These are phyloP conservation scores for Microcyclospora pomicola DNA, from an alignment of 2,329 filamentous ascomycete genomes.

Conservation along the genomic window DNA sequence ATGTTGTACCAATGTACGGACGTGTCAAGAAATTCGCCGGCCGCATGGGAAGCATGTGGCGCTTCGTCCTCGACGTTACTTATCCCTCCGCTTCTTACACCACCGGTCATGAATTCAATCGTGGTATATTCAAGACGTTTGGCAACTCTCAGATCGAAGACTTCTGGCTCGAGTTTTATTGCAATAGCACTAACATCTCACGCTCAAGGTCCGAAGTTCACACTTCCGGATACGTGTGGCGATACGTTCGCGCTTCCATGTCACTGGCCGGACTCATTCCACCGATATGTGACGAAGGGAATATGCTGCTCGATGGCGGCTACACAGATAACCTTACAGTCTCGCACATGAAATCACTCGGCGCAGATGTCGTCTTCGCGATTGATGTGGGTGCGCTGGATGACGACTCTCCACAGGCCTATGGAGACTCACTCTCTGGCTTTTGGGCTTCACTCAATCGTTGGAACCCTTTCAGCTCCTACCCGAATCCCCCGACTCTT, in stretches of 20 bases:
- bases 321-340: slow-evolving; percentile 97
- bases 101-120: slow-evolving; percentile 96
- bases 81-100: slow-evolving; percentile 96
- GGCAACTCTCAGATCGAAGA: slow-evolving; percentile 96
- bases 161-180: slow-evolving; percentile 98
- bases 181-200: slow-evolving; percentile 98
- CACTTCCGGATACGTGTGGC: slow-evolving; percentile 92
- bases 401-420: slow-evolving; percentile 79
- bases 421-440: slow-evolving; percentile 86
- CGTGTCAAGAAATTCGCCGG: slow-evolving; percentile 94
- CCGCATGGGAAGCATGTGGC: slow-evolving; percentile 98
- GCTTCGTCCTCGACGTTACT: slow-evolving; percentile 90
- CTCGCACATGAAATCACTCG: slow-evolving; percentile 88
- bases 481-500: slow-evolving; percentile 84
- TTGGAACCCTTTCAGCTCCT: slow-evolving; percentile 87
- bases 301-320: slow-evolving; percentile 89
- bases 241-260: slow-evolving; percentile 94
- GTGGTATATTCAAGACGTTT: slow-evolving; percentile 97
- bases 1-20: slow-evolving; percentile 93
- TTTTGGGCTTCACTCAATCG: slow-evolving; percentile 91
- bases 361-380: slow-evolving; percentile 87
- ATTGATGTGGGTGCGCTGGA: slow-evolving; percentile 89
- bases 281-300: slow-evolving; percentile 89
- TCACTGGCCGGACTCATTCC: slow-evolving; percentile 84
- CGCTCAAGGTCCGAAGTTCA: slow-evolving; percentile 86